Evolutionary conservation across 768 basidiomycete genomes (phyloP).

Genomic region (Suillus subluteus): DNA sequence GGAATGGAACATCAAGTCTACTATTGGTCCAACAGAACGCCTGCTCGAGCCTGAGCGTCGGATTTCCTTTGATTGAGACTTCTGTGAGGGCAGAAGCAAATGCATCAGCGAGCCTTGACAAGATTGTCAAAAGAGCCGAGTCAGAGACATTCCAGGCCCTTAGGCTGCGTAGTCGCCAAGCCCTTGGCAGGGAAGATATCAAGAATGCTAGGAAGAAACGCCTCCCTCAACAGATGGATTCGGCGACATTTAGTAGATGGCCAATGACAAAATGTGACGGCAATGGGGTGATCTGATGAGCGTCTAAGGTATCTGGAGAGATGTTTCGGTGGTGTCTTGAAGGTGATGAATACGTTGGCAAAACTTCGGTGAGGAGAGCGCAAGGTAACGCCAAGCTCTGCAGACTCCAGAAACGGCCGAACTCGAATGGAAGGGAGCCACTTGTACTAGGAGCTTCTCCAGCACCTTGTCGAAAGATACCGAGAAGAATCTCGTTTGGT

Average conservation of each 20-base stretch:
- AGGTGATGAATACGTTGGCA: conserved; percentile 22
- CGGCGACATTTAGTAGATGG: background rate
- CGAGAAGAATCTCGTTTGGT: conserved; percentile 20
- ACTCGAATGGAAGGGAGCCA: conserved; percentile 10
- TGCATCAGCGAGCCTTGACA: conserved; percentile 7
- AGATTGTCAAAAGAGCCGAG: conserved; percentile 11
- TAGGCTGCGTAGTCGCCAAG: conserved; percentile 15
- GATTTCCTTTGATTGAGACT: conserved; percentile 20
- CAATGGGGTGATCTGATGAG: conserved; percentile 17
- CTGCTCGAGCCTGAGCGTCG: background rate
- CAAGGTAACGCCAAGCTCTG: conserved; percentile 16
- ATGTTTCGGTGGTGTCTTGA: conserved; percentile 11
- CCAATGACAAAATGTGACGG: conserved; percentile 21
- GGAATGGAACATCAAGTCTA: conserved; percentile 16
- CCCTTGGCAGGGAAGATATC: conserved; percentile 3
- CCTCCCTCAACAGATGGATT: conserved; percentile 8
- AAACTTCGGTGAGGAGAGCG: conserved; percentile 12
- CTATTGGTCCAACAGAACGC: conserved; percentile 13
- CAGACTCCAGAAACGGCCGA: conserved; percentile 18
- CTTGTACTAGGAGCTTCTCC: conserved; percentile 3
- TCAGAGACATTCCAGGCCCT: conserved; percentile 22
- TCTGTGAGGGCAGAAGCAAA: conserved; percentile 14
- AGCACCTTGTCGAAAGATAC: conserved; percentile 13
- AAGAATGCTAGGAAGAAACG: conserved; percentile 13
- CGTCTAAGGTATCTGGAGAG: conserved; percentile 15